phyloP scores from a whole-genome alignment of 1,284 basidiomycete species.

The Ceratobasidium sp. region DNA sequence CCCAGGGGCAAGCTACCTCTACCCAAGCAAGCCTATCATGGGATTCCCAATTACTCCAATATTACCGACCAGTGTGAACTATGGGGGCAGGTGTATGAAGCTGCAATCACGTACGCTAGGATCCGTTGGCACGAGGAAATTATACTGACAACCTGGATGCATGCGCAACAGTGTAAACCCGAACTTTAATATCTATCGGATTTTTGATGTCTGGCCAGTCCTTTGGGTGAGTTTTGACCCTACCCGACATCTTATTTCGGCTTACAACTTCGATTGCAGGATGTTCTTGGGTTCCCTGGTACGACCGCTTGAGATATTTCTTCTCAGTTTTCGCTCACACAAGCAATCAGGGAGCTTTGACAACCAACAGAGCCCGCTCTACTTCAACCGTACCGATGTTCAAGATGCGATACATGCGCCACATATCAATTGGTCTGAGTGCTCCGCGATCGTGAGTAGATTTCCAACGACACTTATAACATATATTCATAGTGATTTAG shows the following conservation, averaged over 20 bases:
- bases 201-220: slow-evolving; percentile 66
- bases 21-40: slow-evolving; percentile 70
- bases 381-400: slow-evolving; percentile 79
- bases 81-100: slow-evolving; percentile 74
- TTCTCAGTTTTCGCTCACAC: slow-evolving; percentile 55
- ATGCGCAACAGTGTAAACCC: slow-evolving; percentile 66
- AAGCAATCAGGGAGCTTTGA: slow-evolving; percentile 55
- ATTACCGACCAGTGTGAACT: slow-evolving; percentile 68
- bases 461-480: slow-evolving; percentile 60
- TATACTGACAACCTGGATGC: not conserved
- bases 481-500: not conserved
- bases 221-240: slow-evolving; percentile 20
- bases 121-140: not conserved
- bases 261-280: slow-evolving; percentile 69
- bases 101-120: slow-evolving; percentile 61
- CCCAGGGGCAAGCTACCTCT: slow-evolving; percentile 67
- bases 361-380: slow-evolving; percentile 63
- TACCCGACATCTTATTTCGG: not conserved
- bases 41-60: slow-evolving; percentile 55
- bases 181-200: slow-evolving; percentile 81
- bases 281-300: slow-evolving; percentile 82
- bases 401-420: slow-evolving; percentile 82
- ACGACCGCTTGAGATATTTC: slow-evolving; percentile 66
- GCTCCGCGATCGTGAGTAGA: slow-evolving; percentile 70
- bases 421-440: slow-evolving; percentile 73